Evolutionary conservation across 305 asterid species (phyloP).

Genomic region (Striga hermonthica): DNA sequence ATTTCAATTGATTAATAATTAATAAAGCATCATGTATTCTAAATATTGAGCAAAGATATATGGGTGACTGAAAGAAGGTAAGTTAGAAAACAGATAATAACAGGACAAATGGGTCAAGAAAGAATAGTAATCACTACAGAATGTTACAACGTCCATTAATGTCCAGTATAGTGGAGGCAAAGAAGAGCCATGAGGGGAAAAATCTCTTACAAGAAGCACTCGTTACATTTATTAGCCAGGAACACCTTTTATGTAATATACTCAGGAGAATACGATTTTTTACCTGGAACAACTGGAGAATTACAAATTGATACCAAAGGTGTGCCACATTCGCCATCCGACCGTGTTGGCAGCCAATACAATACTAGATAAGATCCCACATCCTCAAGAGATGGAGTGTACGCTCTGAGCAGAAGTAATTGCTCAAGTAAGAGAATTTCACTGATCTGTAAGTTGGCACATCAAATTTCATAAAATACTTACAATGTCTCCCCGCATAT

Average conservation of each 20-base stretch:
- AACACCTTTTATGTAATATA: too few relatives aligned
- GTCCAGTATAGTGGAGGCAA: not conserved
- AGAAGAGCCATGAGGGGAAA: not conserved
- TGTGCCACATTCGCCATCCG: constrained; percentile 72
- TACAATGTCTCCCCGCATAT: constrained; percentile 59
- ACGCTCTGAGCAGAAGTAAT: constrained; percentile 52
- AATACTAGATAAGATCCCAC: constrained; percentile 83
- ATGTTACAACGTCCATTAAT: not conserved
- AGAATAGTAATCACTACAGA: not conserved
- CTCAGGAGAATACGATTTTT: not conserved
- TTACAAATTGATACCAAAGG: constrained; percentile 69
- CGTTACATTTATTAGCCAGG: too few relatives aligned
- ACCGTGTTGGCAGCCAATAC: constrained; percentile 80
- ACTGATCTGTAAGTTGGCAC: constrained; percentile 8
- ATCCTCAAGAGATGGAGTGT: constrained; percentile 77
- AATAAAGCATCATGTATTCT: constrained; percentile 21
- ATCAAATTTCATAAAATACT: constrained; percentile 38
- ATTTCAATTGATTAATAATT: constrained; percentile 26
- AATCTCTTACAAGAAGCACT: too few relatives aligned
- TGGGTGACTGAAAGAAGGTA: constrained; percentile 15
- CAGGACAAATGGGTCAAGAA: constrained; percentile 18
- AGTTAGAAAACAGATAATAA: constrained; percentile 11
- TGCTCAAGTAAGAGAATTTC: constrained; percentile 17
- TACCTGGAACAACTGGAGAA: constrained; percentile 87
- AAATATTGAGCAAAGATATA: constrained; percentile 18